Conservation (phyloP, 441 rosid genomes). For the Daphne laureola region DNA sequence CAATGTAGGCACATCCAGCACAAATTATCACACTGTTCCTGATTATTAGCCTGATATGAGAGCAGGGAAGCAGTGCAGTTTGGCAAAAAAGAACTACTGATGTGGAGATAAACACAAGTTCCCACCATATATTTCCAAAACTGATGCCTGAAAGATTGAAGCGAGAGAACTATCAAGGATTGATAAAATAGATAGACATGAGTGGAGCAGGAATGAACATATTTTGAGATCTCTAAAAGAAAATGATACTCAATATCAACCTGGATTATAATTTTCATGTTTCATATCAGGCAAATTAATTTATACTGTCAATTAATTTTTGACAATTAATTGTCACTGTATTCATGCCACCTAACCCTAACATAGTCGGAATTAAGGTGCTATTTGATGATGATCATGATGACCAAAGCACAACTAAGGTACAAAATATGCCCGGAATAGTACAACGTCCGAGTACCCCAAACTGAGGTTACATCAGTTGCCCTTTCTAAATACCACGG, state of each 20-base stretch:
- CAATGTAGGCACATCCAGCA: background rate
- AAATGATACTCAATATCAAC: background rate
- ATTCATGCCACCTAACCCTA: no score
- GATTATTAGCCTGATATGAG: slow-evolving; percentile 1
- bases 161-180: slow-evolving; percentile 11
- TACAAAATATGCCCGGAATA: no score
- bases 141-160: slow-evolving; percentile 33
- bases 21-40: slow-evolving; percentile 1
- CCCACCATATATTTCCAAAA: slow-evolving; percentile 71
- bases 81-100: slow-evolving; percentile 8
- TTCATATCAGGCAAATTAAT: no score
- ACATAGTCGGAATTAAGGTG: no score
- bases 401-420: no score
- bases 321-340: no score
- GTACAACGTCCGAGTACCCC: no score
- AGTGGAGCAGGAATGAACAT: background rate
- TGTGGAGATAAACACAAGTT: slow-evolving; percentile 28
- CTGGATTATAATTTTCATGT: no score
- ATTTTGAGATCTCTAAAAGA: background rate
- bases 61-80: slow-evolving; percentile 2
- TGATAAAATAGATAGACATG: background rate
- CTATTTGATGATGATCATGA: no score
- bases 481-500: no score
- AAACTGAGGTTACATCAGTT: no score
- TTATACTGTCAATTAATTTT: no score